Evolutionary conservation across 2,329 filamentous ascomycete genomes (phyloP).

Genomic region (Cryphonectria japonica): DNA sequence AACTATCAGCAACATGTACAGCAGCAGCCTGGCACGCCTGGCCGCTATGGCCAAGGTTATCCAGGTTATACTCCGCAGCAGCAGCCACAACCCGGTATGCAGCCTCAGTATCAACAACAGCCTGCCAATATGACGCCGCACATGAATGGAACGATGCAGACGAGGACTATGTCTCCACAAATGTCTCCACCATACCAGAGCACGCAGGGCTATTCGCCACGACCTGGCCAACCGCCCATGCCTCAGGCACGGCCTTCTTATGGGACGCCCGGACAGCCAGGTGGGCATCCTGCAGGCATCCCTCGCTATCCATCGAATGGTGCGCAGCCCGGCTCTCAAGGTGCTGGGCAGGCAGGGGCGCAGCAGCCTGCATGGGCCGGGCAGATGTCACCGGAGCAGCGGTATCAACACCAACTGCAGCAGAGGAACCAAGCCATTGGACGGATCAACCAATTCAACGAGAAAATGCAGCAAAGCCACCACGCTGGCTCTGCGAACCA

Average conservation of each 20-base stretch:
- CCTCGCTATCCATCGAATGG: slow-evolving; percentile 28
- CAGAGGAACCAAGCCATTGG: slow-evolving; percentile 19
- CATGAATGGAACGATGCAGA: slow-evolving; percentile 49
- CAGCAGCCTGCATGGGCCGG: slow-evolving; percentile 23
- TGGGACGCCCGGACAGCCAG: slow-evolving; percentile 24
- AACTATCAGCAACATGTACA: slow-evolving; percentile 46
- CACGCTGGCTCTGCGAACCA: slow-evolving; percentile 51
- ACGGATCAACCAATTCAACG: slow-evolving; percentile 23
- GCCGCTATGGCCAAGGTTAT: slow-evolving; percentile 42
- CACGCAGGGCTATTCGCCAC: slow-evolving; percentile 45
- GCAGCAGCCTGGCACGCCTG: slow-evolving; percentile 48
- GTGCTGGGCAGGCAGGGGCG: slow-evolving; percentile 12
- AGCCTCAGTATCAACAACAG: slow-evolving; percentile 35
- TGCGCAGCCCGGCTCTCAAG: slow-evolving; percentile 20
- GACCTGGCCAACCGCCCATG: slow-evolving; percentile 35
- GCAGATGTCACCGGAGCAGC: slow-evolving; percentile 34
- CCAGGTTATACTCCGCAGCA: slow-evolving; percentile 35
- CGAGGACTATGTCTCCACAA: slow-evolving; percentile 51
- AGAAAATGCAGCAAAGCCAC: slow-evolving; percentile 34
- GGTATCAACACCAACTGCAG: slow-evolving; percentile 34
- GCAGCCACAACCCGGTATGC: slow-evolving; percentile 32
- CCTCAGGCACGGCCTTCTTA: slow-evolving; percentile 28
- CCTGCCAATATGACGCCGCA: slow-evolving; percentile 44
- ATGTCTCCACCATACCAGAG: slow-evolving; percentile 37
- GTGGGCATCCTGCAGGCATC: slow-evolving; percentile 22